These are phyloP conservation scores for Clathrospora elynae DNA, from an alignment of 2,329 filamentous ascomycete genomes.

Conservation along the genomic window DNA sequence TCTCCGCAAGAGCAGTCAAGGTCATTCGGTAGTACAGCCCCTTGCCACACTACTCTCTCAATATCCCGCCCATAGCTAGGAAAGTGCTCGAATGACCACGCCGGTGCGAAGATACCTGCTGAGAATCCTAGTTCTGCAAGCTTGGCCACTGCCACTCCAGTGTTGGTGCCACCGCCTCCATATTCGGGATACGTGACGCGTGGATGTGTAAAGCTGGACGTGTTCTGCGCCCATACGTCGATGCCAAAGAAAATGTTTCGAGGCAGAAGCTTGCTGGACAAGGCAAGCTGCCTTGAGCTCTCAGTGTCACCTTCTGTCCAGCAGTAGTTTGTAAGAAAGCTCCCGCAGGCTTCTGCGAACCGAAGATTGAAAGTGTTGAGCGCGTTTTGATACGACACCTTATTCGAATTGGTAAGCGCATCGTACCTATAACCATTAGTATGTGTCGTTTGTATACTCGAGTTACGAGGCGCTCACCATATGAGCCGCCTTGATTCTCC, in stretches of 20 bases:
- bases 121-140: slow-evolving; percentile 45
- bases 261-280: slow-evolving; percentile 28
- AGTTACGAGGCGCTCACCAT: slow-evolving; percentile 42
- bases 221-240: slow-evolving; percentile 55
- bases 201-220: slow-evolving; percentile 29
- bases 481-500: slow-evolving; percentile 42
- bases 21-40: slow-evolving; percentile 28
- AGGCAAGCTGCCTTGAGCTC: slow-evolving; percentile 33
- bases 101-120: slow-evolving; percentile 54
- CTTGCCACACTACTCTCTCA: slow-evolving; percentile 47
- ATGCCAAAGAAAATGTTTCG: slow-evolving; percentile 50
- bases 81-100: slow-evolving; percentile 56
- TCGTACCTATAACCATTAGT: slow-evolving; percentile 50
- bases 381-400: slow-evolving; percentile 53
- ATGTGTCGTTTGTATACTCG: neutral
- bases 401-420: slow-evolving; percentile 51
- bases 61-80: slow-evolving; percentile 28
- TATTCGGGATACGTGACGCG: slow-evolving; percentile 47
- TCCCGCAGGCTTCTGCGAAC: slow-evolving; percentile 48
- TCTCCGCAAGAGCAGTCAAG: slow-evolving; percentile 45
- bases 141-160: slow-evolving; percentile 48
- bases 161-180: slow-evolving; percentile 51
- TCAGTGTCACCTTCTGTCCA: slow-evolving; percentile 45
- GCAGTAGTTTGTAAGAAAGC: slow-evolving; percentile 54
- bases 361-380: slow-evolving; percentile 48